A percentile compares a stretch with the other conserved stretches of the same genome.
Conservation (phyloP, 371 early-diverging fungal species). For the Syncephalastrum racemosum region DNA sequence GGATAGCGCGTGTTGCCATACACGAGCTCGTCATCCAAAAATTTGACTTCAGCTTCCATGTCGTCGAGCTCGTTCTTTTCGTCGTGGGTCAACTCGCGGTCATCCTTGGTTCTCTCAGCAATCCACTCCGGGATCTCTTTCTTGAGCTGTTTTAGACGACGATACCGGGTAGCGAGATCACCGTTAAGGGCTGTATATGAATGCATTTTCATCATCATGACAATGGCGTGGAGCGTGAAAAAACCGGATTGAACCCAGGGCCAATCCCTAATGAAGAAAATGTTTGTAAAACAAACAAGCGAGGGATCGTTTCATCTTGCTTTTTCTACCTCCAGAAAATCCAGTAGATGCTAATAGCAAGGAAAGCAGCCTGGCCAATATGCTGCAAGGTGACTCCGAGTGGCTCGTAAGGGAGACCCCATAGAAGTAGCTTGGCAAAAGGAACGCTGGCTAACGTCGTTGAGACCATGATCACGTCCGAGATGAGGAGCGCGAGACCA, state of each 20-base stretch:
- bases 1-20: slow-evolving; percentile 70
- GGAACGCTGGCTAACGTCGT: slow-evolving; percentile 60
- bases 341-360: slow-evolving; percentile 68
- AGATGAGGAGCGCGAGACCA: slow-evolving; percentile 59
- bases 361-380: slow-evolving; percentile 63
- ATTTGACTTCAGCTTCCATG: slow-evolving; percentile 52
- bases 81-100: slow-evolving; percentile 4
- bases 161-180: slow-evolving; percentile 58
- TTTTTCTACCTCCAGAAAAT: slow-evolving; percentile 56
- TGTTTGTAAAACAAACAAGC: slow-evolving; percentile 10
- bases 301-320: slow-evolving; percentile 10
- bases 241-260: slow-evolving; percentile 91
- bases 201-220: slow-evolving; percentile 95
- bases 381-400: slow-evolving; percentile 69
- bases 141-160: slow-evolving; percentile 39
- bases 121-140: slow-evolving; percentile 30
- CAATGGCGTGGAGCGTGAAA: slow-evolving; percentile 85
- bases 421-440: slow-evolving; percentile 57
- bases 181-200: slow-evolving; percentile 83
- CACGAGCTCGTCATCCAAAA: slow-evolving; percentile 62
- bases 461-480: slow-evolving; percentile 68
- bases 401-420: slow-evolving; percentile 56
- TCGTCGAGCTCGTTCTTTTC: slow-evolving; percentile 9
- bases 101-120: slow-evolving; percentile 14
- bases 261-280: slow-evolving; percentile 61